A percentile compares a stretch with the other conserved stretches of the same genome.
Evolutionary conservation across 352 stramenopile genomes (phyloP).

Genomic region (Globisporangium cederbergense): DNA sequence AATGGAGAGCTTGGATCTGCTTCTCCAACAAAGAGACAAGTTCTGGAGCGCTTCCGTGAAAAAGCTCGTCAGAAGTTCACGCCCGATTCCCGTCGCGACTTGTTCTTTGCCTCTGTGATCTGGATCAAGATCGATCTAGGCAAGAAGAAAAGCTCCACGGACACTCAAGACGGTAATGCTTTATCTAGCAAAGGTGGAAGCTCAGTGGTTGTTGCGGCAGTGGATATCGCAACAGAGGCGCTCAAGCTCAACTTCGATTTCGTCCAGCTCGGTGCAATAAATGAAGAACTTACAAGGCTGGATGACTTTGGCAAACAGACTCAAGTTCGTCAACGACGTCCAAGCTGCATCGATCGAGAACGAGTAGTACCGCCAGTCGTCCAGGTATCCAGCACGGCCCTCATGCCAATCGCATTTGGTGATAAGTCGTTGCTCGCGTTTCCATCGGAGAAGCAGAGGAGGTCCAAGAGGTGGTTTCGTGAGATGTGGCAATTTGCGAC

Average conservation of each 20-base stretch:
- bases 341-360: constrained; percentile 51
- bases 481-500: constrained; percentile 70
- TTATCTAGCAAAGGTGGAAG: not conserved
- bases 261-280: constrained; percentile 43
- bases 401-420: constrained; percentile 35
- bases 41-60: constrained; percentile 35
- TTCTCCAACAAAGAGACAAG: constrained; percentile 3
- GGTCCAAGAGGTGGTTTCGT: constrained; percentile 45
- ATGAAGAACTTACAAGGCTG: constrained; percentile 40
- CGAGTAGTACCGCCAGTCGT: constrained; percentile 32
- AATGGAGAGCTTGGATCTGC: not conserved
- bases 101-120: constrained; percentile 45
- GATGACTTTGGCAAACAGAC: constrained; percentile 31
- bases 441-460: constrained; percentile 28
- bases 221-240: constrained; percentile 59
- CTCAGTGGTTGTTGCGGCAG: constrained; percentile 21
- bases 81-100: constrained; percentile 31
- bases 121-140: constrained; percentile 68
- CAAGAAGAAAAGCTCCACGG: constrained; percentile 1
- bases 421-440: constrained; percentile 15
- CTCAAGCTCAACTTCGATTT: constrained; percentile 58
- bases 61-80: constrained; percentile 26
- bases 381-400: constrained; percentile 18
- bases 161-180: not conserved
- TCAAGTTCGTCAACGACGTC: constrained; percentile 35